Base-by-base conservation (phyloP, 2,329 filamentous ascomycete genomes). In the Diaporthe batatas region DNA sequence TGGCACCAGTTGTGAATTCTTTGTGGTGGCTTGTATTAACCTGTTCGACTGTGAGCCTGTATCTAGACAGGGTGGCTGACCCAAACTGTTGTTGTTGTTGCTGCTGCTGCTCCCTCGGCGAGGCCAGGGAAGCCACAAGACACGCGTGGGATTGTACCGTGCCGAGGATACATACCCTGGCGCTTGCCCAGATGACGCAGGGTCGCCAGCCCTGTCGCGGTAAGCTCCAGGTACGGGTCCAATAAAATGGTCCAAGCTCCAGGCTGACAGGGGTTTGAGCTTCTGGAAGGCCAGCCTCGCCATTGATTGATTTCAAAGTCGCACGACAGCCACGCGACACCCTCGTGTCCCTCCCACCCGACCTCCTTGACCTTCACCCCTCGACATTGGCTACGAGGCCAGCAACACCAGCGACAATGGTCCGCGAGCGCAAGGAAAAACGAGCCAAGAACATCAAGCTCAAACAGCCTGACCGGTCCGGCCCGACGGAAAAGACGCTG, bases 401-500 rank as follows among this genome's bases (percentile, higher is more conserved):
- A 25, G 47, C 11, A 29, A 53, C 21, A 29, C 14, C 34, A 70
- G 2, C 39, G 8, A 44, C 71, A 62, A 88, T 89, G 87, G 86
- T 84, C 70, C 84, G 83, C 76, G 85, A 86, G 77, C 86, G 87
- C 64, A 87, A 85, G 75, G 83, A 87, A 75, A 83, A 85, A 76
- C 82, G 83, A 59, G 81, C 86, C 55, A 80, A 81, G 75, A 82
- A 87, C 73, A 87, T 93, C 80, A 90, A 90, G 76, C 86, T 95
- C 73, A 83, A 85, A 68, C 90, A 93, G n/a, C 92, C 93, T 42
- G 91, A 94, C 81, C 89, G 91, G 73, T 90, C 89, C 67, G 88
- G 81, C 1, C 91, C 86, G 0, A 83, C 83, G 6, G 86, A 90
- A 55, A 88, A 92, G 80, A 96, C 93, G 0, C 86, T 96, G n/a